phyloP scores from a whole-genome alignment of 495 filamentous ascomycete genomes.

The Chaetomidium leptoderma region DNA sequence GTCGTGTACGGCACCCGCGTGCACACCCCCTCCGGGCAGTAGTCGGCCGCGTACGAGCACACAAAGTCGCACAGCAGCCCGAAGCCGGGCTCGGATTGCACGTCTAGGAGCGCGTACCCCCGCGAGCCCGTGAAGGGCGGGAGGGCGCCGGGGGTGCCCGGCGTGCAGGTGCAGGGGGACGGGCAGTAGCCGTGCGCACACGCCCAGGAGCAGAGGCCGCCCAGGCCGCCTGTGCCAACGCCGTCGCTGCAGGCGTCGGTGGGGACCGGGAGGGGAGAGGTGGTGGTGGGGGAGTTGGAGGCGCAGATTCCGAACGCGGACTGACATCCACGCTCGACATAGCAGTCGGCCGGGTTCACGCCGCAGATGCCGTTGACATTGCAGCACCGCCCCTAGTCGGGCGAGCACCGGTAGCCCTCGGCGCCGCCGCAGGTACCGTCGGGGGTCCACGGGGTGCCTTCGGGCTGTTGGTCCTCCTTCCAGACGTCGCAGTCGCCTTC shows the following conservation, averaged over 20 bases:
- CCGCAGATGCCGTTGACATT: conserved; percentile 8
- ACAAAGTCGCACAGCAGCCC: not conserved
- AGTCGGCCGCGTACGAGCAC: conserved; percentile 3
- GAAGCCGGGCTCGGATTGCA: not conserved
- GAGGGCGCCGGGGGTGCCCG: not conserved
- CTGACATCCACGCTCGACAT: conserved; percentile 11
- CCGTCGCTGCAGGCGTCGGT: not conserved
- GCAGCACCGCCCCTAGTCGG: conserved; percentile 2
- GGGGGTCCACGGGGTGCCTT: conserved; percentile 6
- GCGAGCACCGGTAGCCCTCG: conserved; percentile 3
- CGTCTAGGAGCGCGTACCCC: not conserved
- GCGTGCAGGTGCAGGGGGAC: not conserved
- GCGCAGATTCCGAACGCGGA: conserved; percentile 10
- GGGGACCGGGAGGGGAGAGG: not conserved
- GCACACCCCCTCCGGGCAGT: conserved; percentile 1
- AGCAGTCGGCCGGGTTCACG: conserved; percentile 9
- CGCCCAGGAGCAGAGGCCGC: not conserved
- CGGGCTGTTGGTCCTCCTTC: conserved; percentile 7
- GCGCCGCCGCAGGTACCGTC: conserved; percentile 6
- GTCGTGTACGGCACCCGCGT: not conserved
- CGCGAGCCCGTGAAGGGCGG: not conserved
- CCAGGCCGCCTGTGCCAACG: not conserved
- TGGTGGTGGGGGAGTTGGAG: conserved; percentile 2
- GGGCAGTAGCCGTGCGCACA: not conserved
- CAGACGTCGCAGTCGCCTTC: not conserved